Percentiles rank a stretch among this genome's conserved stretches.
phyloP scores from a whole-genome alignment of 352 stramenopile genomes.

The Pythium apleroticum region DNA sequence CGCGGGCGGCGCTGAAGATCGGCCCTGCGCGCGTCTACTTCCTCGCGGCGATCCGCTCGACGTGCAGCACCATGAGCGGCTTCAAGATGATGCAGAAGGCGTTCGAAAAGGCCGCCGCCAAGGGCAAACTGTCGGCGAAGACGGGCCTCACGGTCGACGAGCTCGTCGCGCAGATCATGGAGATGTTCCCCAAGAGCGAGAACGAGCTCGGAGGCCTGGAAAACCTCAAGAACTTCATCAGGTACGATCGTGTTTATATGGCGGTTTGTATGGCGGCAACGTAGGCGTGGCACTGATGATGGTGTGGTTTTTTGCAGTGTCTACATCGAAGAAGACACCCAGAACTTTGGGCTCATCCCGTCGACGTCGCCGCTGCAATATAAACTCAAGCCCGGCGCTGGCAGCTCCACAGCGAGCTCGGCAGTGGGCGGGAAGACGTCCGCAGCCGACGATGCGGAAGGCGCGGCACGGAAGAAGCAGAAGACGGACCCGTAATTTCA shows the following conservation, averaged over 20 bases:
- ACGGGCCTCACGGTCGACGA: conserved; percentile 53
- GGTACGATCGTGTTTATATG: conserved; percentile 33
- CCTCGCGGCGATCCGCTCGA: conserved; percentile 63
- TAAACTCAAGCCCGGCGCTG: conserved; percentile 20
- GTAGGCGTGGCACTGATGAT: background rate
- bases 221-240: conserved; percentile 67
- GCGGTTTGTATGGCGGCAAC: background rate
- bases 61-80: conserved; percentile 79
- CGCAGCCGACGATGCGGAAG: conserved; percentile 5
- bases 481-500: conserved; percentile 17
- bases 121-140: conserved; percentile 25
- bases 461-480: conserved; percentile 29
- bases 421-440: background rate
- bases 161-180: conserved; percentile 70
- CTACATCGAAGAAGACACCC: conserved; percentile 38
- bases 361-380: conserved; percentile 29
- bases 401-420: background rate
- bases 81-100: conserved; percentile 80
- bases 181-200: conserved; percentile 72
- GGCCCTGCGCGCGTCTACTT: conserved; percentile 77
- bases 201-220: conserved; percentile 69
- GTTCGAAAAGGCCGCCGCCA: conserved; percentile 74
- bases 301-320: conserved; percentile 16
- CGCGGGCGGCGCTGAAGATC: conserved; percentile 81
- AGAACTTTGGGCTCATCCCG: conserved; percentile 34